A percentile compares a stretch with the other conserved stretches of the same genome.
Conservation (phyloP, 2,329 filamentous ascomycete genomes). For the Hortaea sp. region DNA sequence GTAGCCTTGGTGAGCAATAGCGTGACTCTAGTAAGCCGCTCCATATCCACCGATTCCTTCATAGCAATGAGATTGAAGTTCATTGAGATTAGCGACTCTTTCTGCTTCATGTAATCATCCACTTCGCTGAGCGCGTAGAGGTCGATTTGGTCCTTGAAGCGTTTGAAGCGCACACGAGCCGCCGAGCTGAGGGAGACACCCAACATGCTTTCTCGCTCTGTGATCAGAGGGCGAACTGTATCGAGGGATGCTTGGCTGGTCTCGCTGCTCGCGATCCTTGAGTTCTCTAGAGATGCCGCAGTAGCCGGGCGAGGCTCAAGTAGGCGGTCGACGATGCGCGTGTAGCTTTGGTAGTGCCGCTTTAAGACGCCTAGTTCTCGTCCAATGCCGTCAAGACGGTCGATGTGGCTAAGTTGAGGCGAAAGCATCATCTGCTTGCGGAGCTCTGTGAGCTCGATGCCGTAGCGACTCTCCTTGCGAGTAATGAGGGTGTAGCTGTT, state of each 20-base stretch:
- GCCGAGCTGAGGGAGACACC: constrained; percentile 38
- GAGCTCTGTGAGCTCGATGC: constrained; percentile 33
- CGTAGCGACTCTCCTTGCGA: constrained; percentile 36
- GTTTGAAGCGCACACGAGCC: constrained; percentile 48
- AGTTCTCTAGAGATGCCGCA: constrained; percentile 35
- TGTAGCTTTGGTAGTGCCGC: constrained; percentile 52
- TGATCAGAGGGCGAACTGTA: constrained; percentile 15
- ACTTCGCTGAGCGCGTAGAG: constrained; percentile 54
- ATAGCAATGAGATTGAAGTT: constrained; percentile 71
- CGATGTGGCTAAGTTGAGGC: constrained; percentile 36
- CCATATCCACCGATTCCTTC: constrained; percentile 63
- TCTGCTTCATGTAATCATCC: constrained; percentile 56
- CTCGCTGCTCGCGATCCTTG: constrained; percentile 24
- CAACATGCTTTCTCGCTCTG: constrained; percentile 27
- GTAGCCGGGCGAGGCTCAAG: constrained; percentile 37
- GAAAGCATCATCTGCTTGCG: constrained; percentile 46
- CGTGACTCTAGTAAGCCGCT: constrained; percentile 60
- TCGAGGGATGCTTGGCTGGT: constrained; percentile 6
- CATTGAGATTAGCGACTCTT: constrained; percentile 60
- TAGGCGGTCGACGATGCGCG: constrained; percentile 50
- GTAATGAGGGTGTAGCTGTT: constrained; percentile 49
- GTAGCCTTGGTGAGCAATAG: constrained; percentile 65
- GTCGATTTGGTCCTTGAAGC: constrained; percentile 49
- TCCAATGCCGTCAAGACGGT: constrained; percentile 49
- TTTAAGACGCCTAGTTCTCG: constrained; percentile 51